These are phyloP conservation scores for Beauveria australis DNA, from an alignment of 2,329 filamentous ascomycete genomes.

Conservation along the genomic window DNA sequence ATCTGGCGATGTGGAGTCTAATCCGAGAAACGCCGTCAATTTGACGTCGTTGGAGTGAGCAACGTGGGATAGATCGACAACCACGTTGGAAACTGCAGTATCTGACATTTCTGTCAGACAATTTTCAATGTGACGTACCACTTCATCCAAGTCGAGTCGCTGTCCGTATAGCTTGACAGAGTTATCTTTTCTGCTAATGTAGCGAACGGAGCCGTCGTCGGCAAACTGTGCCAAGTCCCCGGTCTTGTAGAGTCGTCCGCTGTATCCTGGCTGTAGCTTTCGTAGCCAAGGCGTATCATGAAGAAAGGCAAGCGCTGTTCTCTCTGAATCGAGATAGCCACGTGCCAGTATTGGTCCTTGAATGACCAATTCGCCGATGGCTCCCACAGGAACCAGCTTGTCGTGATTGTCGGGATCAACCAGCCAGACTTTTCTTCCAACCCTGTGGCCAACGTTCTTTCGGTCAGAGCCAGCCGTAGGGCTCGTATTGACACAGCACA, in stretches of 20 bases:
- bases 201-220: conserved; percentile 25
- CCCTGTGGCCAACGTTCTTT: conserved; percentile 7
- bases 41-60: background rate
- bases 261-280: background rate
- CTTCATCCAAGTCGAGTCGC: conserved; percentile 34
- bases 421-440: conserved; percentile 4
- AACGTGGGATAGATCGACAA: background rate
- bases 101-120: background rate
- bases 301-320: conserved; percentile 18
- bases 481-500: background rate
- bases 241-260: conserved; percentile 32
- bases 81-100: background rate
- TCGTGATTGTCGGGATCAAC: conserved; percentile 6
- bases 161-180: conserved; percentile 50
- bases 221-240: conserved; percentile 38
- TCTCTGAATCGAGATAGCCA: conserved; percentile 12
- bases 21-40: background rate
- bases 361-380: conserved; percentile 15
- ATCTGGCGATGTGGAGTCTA: background rate
- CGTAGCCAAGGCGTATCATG: background rate
- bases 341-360: conserved; percentile 13
- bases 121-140: conserved; percentile 12
- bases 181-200: conserved; percentile 41
- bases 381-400: conserved; percentile 11
- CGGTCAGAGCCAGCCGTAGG: background rate